Base-by-base conservation (phyloP, 345 rosid genomes). In the Gossypioides kirkii region DNA sequence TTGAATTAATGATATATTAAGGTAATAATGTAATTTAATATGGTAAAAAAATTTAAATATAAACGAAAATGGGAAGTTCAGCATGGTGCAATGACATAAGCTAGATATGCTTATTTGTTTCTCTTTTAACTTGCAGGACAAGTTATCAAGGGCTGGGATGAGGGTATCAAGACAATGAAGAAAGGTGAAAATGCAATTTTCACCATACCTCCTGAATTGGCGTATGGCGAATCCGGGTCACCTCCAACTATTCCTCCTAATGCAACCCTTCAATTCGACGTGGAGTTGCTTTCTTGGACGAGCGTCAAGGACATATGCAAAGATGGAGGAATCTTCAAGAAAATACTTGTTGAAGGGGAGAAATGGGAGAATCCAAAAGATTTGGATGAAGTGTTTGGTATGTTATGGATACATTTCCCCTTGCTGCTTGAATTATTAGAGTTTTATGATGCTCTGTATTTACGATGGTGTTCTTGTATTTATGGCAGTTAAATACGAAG, bases 251-350 rank as follows among this genome's bases (percentile, higher is more conserved):
- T 92, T 72, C 96, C 96, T 73, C 81, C 91, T 2, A 85, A 86
- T 13, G 85, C 92, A 1, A 86, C 89, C 38, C 91, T 92, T 26
- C 60, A 81, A 8, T 92, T 87, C 50, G 90, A 87, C 58, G 81
- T 90, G 43, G 93, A 90, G 78, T 49, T 92, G 80, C 36, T 86
- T 14, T 81, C 87, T 0, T 92, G 96, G 96, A 85, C 55, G 53
- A 81, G 84, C 59, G 76, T 89, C 59, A 87, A 78, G 80, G 96
- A 90, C 69, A 75, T 92, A 5, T 78, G 84, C 62, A 73, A 80
- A 75, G 96, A 92, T 66, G 96, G 96, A 8, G 96, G 94, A 17
- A 43, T 92, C 45, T 69, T 87, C 8, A 92, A 90, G 87, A 90
- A 81, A 76, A 67, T 87, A 6, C 50, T 84, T 1, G 67, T 18